Conservation (phyloP, 371 early-diverging fungal species). For the Apophysomyces sp. region DNA sequence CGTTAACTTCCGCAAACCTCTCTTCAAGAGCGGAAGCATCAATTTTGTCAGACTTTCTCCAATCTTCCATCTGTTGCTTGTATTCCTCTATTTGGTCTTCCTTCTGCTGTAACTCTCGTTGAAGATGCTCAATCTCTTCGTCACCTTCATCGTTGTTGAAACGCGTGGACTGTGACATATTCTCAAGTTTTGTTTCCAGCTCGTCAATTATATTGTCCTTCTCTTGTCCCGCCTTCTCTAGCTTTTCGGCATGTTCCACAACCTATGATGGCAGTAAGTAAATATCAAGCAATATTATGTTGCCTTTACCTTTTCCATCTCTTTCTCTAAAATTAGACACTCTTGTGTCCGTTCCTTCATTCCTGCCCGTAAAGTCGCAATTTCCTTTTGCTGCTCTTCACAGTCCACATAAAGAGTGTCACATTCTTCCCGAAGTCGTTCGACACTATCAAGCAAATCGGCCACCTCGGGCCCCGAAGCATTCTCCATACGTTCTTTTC, state of each 20-base stretch:
- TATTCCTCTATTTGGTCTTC: conserved; percentile 19
- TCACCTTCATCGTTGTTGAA: conserved; percentile 9
- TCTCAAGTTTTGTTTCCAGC: conserved; percentile 12
- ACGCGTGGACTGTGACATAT: background rate
- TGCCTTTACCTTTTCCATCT: conserved; percentile 32
- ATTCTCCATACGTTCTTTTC: conserved; percentile 22
- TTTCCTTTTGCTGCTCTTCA: conserved; percentile 16
- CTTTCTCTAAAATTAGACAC: conserved; percentile 27
- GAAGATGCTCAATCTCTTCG: conserved; percentile 25
- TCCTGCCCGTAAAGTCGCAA: conserved; percentile 14
- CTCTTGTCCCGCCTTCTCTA: conserved; percentile 14
- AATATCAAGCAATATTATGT: background rate
- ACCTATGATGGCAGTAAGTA: background rate
- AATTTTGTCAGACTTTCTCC: conserved; percentile 4
- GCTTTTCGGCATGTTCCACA: conserved; percentile 11
- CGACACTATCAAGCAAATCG: conserved; percentile 3
- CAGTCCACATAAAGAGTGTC: conserved; percentile 5
- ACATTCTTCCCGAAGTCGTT: conserved; percentile 13
- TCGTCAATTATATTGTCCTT: conserved; percentile 15
- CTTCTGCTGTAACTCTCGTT: conserved; percentile 17
- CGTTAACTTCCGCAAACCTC: conserved; percentile 15
- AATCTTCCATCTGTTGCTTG: conserved; percentile 11
- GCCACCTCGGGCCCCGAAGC: background rate
- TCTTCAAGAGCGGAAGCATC: conserved; percentile 17
- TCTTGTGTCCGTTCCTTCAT: conserved; percentile 34